phyloP scores from a whole-genome alignment of 75 land plant genomes.

The Azolla pinnata region DNA sequence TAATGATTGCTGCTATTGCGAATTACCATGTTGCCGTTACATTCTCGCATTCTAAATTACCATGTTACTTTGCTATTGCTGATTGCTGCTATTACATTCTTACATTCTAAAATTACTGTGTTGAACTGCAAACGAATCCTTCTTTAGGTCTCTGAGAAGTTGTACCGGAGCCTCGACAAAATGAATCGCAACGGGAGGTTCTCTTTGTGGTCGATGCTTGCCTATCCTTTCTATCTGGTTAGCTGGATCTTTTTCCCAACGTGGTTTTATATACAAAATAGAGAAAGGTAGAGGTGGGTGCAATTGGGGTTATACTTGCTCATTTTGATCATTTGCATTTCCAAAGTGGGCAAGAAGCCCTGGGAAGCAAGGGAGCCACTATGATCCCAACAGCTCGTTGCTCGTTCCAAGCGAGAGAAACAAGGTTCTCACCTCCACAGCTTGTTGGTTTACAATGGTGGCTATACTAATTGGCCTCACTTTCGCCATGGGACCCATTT shows the following conservation, averaged over 20 bases:
- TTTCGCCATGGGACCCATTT: constrained; percentile 39
- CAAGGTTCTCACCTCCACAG: constrained; percentile 58
- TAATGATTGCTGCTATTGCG: neutral
- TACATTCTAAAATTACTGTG: too few relatives aligned
- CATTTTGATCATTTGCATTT: neutral
- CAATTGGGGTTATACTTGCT: constrained; percentile 2
- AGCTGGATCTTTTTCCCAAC: too few relatives aligned
- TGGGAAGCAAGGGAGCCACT: constrained; percentile 83
- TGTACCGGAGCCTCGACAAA: constrained; percentile 42
- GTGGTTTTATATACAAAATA: too few relatives aligned
- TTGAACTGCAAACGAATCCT: too few relatives aligned
- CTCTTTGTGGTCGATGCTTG: constrained; percentile 58
- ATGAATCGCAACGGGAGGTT: constrained; percentile 36
- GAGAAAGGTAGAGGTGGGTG: too few relatives aligned
- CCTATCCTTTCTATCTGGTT: constrained; percentile 77
- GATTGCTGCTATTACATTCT: too few relatives aligned
- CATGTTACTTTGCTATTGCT: too few relatives aligned
- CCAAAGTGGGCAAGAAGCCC: constrained; percentile 62
- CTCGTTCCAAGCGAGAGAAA: constrained; percentile 59
- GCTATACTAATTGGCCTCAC: constrained; percentile 38
- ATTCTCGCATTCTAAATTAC: too few relatives aligned
- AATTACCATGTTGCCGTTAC: too few relatives aligned
- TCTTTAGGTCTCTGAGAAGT: constrained; percentile 52
- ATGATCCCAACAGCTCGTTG: constrained; percentile 61
- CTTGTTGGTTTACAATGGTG: constrained; percentile 65